Evolutionary conservation across 495 filamentous ascomycete species (phyloP).

Genomic region (Trichoderma virens): DNA sequence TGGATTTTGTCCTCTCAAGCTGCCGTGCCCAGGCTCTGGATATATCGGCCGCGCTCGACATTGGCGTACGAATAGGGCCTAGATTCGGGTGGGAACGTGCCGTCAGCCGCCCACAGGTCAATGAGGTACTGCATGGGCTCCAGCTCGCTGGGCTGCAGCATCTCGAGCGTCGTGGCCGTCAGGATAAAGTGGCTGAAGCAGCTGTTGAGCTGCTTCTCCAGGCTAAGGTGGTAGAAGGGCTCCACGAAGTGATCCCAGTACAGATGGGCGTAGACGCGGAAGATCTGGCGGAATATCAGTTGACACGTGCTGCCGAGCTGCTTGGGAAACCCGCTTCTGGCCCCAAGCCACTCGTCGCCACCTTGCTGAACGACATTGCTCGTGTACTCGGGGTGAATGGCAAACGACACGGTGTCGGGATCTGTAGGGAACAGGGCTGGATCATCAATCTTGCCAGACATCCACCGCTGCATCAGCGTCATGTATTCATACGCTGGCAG

Average conservation of each 20-base stretch:
- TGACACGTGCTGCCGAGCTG: constrained; percentile 77
- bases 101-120: constrained; percentile 79
- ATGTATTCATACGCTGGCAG: constrained; percentile 81
- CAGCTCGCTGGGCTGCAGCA: constrained; percentile 74
- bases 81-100: constrained; percentile 67
- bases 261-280: constrained; percentile 88
- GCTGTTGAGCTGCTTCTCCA: constrained; percentile 83
- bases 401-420: constrained; percentile 44
- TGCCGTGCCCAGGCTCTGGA: background rate
- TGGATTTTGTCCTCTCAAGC: background rate
- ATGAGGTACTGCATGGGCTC: constrained; percentile 92
- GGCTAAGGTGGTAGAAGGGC: constrained; percentile 75
- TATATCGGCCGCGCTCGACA: constrained; percentile 29
- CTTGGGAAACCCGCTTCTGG: constrained; percentile 79
- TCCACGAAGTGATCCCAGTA: constrained; percentile 79
- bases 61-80: constrained; percentile 51
- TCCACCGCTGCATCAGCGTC: constrained; percentile 86
- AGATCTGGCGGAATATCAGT: constrained; percentile 93
- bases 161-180: constrained; percentile 74
- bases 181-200: constrained; percentile 91
- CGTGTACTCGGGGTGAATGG: constrained; percentile 43
- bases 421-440: constrained; percentile 78
- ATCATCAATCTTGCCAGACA: constrained; percentile 83
- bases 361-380: constrained; percentile 25
- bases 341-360: constrained; percentile 69